These are phyloP conservation scores for Tetracladium maxilliforme DNA, from an alignment of 2,329 filamentous ascomycete species.

Conservation along the genomic window DNA sequence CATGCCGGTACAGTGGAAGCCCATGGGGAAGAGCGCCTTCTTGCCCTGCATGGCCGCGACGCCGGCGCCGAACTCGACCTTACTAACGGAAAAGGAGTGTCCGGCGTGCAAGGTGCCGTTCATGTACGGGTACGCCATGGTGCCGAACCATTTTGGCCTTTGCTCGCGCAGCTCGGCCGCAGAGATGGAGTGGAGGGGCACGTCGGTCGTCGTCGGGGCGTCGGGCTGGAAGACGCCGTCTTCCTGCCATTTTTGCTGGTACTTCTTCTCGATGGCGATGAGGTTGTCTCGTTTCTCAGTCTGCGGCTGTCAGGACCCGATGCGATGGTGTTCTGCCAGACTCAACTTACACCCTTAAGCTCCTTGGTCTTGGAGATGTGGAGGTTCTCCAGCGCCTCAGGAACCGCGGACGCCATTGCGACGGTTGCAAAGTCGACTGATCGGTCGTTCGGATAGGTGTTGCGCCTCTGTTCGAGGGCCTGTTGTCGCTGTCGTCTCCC, in stretches of 20 bases:
- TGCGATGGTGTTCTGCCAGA: constrained; percentile 7
- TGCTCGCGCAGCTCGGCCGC: constrained; percentile 64
- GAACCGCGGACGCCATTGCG: constrained; percentile 21
- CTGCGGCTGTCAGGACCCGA: constrained; percentile 22
- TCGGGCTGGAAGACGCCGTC: constrained; percentile 70
- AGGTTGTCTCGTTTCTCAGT: constrained; percentile 80
- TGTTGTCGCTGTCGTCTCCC: too few species aligned
- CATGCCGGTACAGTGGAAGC: constrained; percentile 95
- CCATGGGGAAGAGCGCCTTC: constrained; percentile 74
- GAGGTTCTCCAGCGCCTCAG: constrained; percentile 35
- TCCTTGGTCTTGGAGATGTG: constrained; percentile 44
- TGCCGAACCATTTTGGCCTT: constrained; percentile 83
- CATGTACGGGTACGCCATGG: constrained; percentile 68
- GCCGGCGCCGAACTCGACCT: constrained; percentile 83
- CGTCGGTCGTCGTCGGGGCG: constrained; percentile 65
- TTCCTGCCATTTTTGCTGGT: constrained; percentile 73
- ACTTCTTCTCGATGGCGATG: constrained; percentile 77
- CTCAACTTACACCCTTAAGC: constrained; percentile 35
- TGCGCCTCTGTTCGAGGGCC: too few species aligned
- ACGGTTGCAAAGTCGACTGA: too few species aligned
- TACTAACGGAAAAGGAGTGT: constrained; percentile 82
- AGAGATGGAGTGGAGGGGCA: constrained; percentile 60
- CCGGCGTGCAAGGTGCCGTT: constrained; percentile 83
- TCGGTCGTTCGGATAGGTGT: too few species aligned
- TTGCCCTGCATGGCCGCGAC: constrained; percentile 86